Percentiles rank a stretch among this genome's conserved stretches.
These are phyloP conservation scores for Saccharomycopsis lassenensis DNA, from an alignment of 805 yeast genomes.

Conservation along the genomic window DNA sequence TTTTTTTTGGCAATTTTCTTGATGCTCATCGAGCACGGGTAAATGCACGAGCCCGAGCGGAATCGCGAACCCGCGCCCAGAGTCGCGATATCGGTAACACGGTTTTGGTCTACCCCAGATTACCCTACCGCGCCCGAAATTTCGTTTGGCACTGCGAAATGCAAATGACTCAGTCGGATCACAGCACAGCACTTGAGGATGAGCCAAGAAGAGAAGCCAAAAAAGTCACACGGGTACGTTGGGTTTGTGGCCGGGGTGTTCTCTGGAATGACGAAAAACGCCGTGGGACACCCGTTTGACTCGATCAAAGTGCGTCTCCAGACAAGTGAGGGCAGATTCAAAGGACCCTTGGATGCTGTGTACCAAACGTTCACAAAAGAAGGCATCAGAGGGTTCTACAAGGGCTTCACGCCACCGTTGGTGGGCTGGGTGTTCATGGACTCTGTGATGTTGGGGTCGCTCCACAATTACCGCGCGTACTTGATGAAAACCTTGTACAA, in stretches of 20 bases:
- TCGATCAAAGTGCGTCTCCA: slow-evolving; percentile 82
- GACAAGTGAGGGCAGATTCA: slow-evolving; percentile 59
- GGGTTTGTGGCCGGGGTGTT: slow-evolving; percentile 87
- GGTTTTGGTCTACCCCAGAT: too few species aligned
- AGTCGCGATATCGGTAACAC: too few species aligned
- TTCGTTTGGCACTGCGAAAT: too few species aligned
- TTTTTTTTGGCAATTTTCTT: too few species aligned
- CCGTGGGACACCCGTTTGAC: slow-evolving; percentile 91
- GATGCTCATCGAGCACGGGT: too few species aligned
- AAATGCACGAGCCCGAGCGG: too few species aligned
- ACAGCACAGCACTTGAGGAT: too few species aligned
- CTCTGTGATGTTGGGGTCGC: slow-evolving; percentile 78
- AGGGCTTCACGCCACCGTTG: slow-evolving; percentile 88
- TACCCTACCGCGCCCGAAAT: too few species aligned
- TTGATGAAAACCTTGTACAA: slow-evolving; percentile 53
- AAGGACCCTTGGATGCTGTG: slow-evolving; percentile 76
- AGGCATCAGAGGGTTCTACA: slow-evolving; percentile 70
- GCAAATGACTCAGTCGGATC: too few species aligned
- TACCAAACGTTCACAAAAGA: slow-evolving; percentile 60
- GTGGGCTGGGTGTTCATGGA: slow-evolving; percentile 95
- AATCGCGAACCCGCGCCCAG: too few species aligned
- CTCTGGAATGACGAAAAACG: slow-evolving; percentile 77
- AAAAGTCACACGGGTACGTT: slow-evolving; percentile 28
- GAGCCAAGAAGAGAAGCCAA: slow-evolving; percentile 3
- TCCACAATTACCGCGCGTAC: slow-evolving; percentile 63